phyloP scores from a whole-genome alignment of 2,329 filamentous ascomycete species.

The Claviceps quebecensis region DNA sequence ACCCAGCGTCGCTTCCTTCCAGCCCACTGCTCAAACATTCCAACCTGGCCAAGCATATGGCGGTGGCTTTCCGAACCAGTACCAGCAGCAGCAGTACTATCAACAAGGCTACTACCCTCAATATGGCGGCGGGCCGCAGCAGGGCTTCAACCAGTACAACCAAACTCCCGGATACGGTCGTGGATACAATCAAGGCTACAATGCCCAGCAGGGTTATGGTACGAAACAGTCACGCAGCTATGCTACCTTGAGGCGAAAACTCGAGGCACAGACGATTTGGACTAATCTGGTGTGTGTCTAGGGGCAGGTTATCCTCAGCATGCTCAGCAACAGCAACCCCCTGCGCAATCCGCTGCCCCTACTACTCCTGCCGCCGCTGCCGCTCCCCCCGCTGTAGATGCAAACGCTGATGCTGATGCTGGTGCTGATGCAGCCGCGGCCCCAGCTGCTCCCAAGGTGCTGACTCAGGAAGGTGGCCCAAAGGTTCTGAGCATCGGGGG shows the following conservation, averaged over 20 bases:
- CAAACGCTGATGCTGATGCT: neutral
- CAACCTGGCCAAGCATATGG: constrained; percentile 57
- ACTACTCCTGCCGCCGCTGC: neutral
- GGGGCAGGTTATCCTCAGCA: constrained; percentile 41
- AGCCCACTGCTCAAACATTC: constrained; percentile 57
- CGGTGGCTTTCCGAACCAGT: constrained; percentile 40
- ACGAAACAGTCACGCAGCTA: constrained; percentile 4
- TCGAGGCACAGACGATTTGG: neutral
- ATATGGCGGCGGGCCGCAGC: constrained; percentile 31
- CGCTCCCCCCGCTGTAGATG: neutral
- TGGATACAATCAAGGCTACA: constrained; percentile 36
- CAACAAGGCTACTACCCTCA: constrained; percentile 44
- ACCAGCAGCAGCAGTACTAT: constrained; percentile 35
- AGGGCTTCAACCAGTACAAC: constrained; percentile 37
- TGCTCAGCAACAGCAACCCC: constrained; percentile 26
- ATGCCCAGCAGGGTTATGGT: constrained; percentile 27
- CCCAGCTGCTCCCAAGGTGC: constrained; percentile 20
- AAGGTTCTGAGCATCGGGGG: constrained; percentile 60
- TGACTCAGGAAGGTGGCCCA: constrained; percentile 39
- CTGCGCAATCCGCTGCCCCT: neutral
- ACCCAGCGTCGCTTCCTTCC: constrained; percentile 50
- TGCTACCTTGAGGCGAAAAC: neutral
- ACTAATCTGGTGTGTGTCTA: constrained; percentile 8
- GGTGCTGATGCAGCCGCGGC: constrained; percentile 23
- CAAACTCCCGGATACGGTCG: constrained; percentile 33